Evolutionary conservation across 1,284 basidiomycete genomes (phyloP).

Genomic region (Pyrrhoderma lamaoense): DNA sequence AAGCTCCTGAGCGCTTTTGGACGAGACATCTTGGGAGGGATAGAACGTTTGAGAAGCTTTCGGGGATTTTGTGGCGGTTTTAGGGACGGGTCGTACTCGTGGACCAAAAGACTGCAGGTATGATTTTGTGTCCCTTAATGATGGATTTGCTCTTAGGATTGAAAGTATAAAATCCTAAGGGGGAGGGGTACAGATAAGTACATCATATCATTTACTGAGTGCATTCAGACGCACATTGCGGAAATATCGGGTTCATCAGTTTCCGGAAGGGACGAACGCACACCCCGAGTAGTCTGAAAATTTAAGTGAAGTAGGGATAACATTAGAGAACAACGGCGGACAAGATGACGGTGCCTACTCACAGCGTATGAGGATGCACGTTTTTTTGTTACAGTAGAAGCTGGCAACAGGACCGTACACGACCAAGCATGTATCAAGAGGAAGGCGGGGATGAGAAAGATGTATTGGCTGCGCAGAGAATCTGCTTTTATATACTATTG

Average conservation of each 20-base stretch:
- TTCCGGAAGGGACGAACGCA: slow-evolving; percentile 38
- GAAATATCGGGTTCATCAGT: slow-evolving; percentile 53
- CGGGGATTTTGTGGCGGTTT: slow-evolving; percentile 18
- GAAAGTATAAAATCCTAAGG: slow-evolving; percentile 92
- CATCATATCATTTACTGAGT: neutral
- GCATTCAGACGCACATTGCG: slow-evolving; percentile 25
- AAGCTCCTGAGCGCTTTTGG: slow-evolving; percentile 25
- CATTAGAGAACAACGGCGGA: too few relatives aligned
- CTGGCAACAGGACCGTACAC: slow-evolving; percentile 10
- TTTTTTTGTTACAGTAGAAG: slow-evolving; percentile 4
- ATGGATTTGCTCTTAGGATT: slow-evolving; percentile 90
- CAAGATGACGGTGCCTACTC: neutral
- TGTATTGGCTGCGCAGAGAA: neutral
- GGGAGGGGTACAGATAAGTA: neutral
- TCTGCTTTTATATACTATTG: slow-evolving; percentile 3
- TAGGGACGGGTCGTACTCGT: slow-evolving; percentile 31
- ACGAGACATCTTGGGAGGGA: slow-evolving; percentile 21
- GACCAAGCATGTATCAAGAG: slow-evolving; percentile 7
- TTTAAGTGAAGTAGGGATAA: neutral
- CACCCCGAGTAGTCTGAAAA: slow-evolving; percentile 14
- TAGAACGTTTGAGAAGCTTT: slow-evolving; percentile 24
- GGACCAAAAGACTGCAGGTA: slow-evolving; percentile 85
- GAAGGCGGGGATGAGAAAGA: neutral
- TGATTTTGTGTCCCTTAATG: slow-evolving; percentile 81
- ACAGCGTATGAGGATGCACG: slow-evolving; percentile 14